Base-by-base conservation (phyloP, 2,329 filamentous ascomycete genomes). In the Fusarium hostae region DNA sequence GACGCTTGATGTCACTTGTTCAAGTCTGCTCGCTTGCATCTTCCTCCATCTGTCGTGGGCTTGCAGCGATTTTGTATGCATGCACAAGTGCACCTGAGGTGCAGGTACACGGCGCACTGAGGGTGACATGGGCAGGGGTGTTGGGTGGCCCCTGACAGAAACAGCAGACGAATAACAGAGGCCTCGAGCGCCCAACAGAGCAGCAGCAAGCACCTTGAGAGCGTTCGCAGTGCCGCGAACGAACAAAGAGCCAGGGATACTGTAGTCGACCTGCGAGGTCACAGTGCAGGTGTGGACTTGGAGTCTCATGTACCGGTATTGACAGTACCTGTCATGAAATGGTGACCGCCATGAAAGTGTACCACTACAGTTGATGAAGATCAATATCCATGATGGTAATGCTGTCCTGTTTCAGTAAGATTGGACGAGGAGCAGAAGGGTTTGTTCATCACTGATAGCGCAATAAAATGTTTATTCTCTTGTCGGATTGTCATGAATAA, bases 1-100 rank as follows among this genome's bases (percentile, higher is more conserved):
- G 30, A 28, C 41, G 35, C 64, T 66, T 39, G 32, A 52, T 47
- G 51, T 47, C 40, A 57, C 24, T 52, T 62, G 35, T 24, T 63
- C 26, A 28, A 24, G 40, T 50, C 34, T 65, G 59, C 63, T 73
- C 59, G 60, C 63, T 61, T 60, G 65, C 48, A 62, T 26, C 61
- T 63, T 68, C 54, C 58, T 61, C 62, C 57, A 51, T 64, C 59
- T 47, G 62, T 58, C 66, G 61, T 65, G 59, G 41, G 24, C 59
- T 60, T 62, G 58, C 59, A 67, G 67, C 59, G 59, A 66, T 68
- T 71, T 61, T 68, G 58, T 64, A 66, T 65, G 66, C 63, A 67
- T 63, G 72, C 71, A 73, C 70, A 72, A 73, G 73, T 75, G 73
- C 52, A 52, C 59, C 63, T 69, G 68, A 68, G 66, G 73, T 75